Percentiles rank a stretch among this genome's conserved stretches.
Evolutionary conservation across 1,284 basidiomycete genomes (phyloP).

Genomic region (Cryptococcus jaspeensis): DNA sequence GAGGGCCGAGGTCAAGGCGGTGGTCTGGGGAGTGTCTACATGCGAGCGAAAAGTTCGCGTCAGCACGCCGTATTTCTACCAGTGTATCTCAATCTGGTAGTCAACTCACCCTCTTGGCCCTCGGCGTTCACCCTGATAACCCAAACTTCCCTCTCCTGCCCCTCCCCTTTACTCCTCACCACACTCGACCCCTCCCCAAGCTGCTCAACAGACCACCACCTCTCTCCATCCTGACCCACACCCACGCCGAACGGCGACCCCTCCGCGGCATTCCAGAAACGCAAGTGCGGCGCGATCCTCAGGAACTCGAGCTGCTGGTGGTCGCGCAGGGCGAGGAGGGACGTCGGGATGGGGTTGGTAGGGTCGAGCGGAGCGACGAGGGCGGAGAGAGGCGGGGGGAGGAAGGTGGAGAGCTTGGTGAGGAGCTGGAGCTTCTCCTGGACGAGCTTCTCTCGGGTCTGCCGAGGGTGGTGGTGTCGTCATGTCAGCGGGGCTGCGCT

Average conservation of each 20-base stretch:
- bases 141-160: constrained; percentile 42
- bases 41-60: not conserved
- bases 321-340: constrained; percentile 2
- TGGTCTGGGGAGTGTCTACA: constrained; percentile 10
- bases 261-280: constrained; percentile 29
- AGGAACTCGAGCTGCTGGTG: constrained; percentile 21
- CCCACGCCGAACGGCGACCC: constrained; percentile 7
- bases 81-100: not conserved
- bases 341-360: constrained; percentile 7
- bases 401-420: constrained; percentile 37
- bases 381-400: constrained; percentile 40
- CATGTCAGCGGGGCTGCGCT: not conserved
- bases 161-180: constrained; percentile 23
- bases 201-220: constrained; percentile 46
- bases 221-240: constrained; percentile 12
- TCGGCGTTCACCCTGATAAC: constrained; percentile 29
- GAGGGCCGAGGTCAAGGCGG: constrained; percentile 25
- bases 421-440: constrained; percentile 37
- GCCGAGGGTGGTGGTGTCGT: constrained; percentile 1
- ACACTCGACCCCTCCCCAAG: constrained; percentile 39
- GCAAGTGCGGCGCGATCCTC: constrained; percentile 21
- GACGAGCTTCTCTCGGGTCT: constrained; percentile 40
- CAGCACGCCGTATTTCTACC: not conserved
- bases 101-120: constrained; percentile 19
- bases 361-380: constrained; percentile 24